Evolutionary conservation across 1,139 yeast genomes (phyloP).

Genomic region (Williopsis jadinii): DNA sequence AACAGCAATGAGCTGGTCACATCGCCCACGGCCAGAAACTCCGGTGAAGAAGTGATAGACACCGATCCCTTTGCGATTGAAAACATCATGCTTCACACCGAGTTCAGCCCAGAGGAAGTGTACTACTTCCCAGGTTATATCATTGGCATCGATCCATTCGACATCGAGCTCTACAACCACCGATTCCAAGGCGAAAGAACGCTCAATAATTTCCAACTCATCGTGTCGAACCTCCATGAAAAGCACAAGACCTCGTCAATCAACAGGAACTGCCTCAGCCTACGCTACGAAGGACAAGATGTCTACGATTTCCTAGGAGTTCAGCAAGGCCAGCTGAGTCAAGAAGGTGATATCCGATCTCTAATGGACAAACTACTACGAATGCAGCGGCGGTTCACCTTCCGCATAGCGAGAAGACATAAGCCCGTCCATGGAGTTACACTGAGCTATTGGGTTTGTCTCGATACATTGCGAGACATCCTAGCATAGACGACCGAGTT

Average conservation of each 20-base stretch:
- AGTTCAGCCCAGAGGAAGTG: neutral
- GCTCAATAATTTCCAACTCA: neutral
- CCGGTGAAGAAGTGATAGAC: neutral
- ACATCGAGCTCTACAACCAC: constrained; percentile 8
- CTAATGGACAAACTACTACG: neutral
- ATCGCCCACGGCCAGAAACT: neutral
- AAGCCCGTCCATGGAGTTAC: neutral
- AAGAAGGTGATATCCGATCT: neutral
- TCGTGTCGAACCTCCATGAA: constrained; percentile 8
- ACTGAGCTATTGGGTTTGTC: constrained; percentile 9
- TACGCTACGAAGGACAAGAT: no score
- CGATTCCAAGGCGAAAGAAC: constrained; percentile 5
- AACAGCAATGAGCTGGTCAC: neutral
- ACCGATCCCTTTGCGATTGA: neutral
- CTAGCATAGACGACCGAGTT: neutral
- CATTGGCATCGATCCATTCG: constrained; percentile 12
- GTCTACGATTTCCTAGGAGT: no score
- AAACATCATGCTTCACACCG: neutral
- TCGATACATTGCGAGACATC: constrained; percentile 1
- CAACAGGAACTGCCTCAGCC: no score
- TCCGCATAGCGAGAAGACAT: neutral
- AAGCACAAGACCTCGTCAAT: no score
- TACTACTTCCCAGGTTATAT: constrained; percentile 8
- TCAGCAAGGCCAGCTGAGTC: neutral
- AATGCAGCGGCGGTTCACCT: neutral